Evolutionary conservation across 768 basidiomycete genomes (phyloP).

Genomic region (Pisolithus marmoratus): DNA sequence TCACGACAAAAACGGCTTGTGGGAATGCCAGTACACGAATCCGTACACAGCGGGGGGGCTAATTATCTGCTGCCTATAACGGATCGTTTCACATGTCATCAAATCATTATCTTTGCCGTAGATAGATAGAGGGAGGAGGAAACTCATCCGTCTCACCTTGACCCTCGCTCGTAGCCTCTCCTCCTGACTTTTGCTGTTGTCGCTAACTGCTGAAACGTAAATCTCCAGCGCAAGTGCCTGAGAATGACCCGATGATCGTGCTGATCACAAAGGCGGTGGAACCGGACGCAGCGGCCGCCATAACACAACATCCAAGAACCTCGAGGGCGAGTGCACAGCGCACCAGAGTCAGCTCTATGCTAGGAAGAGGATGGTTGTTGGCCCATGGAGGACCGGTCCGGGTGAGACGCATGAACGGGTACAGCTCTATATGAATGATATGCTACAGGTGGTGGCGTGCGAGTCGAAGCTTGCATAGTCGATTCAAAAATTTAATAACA

Average conservation of each 20-base stretch:
- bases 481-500: conserved; percentile 48
- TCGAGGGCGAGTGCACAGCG: conserved; percentile 59
- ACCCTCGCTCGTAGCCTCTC: conserved; percentile 35
- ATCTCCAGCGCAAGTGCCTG: conserved; percentile 70
- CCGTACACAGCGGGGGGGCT: conserved; percentile 77
- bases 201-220: conserved; percentile 26
- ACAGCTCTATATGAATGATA: conserved; percentile 14
- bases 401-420: neutral
- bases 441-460: conserved; percentile 5
- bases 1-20: conserved; percentile 61
- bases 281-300: conserved; percentile 44
- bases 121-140: conserved; percentile 2
- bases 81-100: neutral
- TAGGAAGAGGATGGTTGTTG: conserved; percentile 13
- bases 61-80: conserved; percentile 54
- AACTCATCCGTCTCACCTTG: conserved; percentile 52
- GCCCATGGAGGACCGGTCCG: conserved; percentile 5
- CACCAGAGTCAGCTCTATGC: conserved; percentile 68
- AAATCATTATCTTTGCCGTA: neutral
- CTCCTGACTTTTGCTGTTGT: neutral
- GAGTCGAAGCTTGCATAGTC: conserved; percentile 22
- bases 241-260: conserved; percentile 49
- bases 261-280: conserved; percentile 45
- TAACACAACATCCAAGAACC: conserved; percentile 41
- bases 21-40: conserved; percentile 61